Conservation (phyloP, 1,284 basidiomycete genomes). For the Pholiota adiposa region DNA sequence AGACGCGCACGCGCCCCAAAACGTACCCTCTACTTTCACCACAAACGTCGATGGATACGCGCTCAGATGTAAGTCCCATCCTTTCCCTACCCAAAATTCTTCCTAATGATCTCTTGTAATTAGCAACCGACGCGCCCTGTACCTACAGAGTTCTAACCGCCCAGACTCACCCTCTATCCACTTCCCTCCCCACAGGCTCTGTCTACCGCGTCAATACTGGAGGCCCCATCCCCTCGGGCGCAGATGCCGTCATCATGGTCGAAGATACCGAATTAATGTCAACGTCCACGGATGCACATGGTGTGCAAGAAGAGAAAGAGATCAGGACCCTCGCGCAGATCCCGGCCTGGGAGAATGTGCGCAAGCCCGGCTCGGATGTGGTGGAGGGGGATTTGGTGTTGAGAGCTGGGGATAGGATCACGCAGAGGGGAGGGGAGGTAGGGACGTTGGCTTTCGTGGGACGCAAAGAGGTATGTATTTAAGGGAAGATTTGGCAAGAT, state of each 20-base stretch:
- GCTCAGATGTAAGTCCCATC: conserved; percentile 56
- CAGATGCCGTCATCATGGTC: conserved; percentile 88
- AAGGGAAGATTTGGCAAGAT: neutral
- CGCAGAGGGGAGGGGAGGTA: conserved; percentile 80
- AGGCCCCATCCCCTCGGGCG: conserved; percentile 72
- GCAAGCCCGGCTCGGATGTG: conserved; percentile 78
- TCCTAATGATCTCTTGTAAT: neutral
- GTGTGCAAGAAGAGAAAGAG: conserved; percentile 64
- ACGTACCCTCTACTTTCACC: conserved; percentile 66
- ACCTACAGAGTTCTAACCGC: conserved; percentile 76
- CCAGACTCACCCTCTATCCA: conserved; percentile 44
- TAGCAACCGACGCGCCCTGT: conserved; percentile 65
- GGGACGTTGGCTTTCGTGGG: conserved; percentile 85
- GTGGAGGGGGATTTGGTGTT: conserved; percentile 69
- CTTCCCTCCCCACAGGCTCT: conserved; percentile 50
- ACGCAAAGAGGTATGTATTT: conserved; percentile 56
- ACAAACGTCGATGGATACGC: conserved; percentile 93
- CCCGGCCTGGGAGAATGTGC: conserved; percentile 72
- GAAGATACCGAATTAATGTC: conserved; percentile 82
- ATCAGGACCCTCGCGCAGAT: conserved; percentile 72
- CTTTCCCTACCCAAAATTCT: neutral
- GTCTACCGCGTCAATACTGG: conserved; percentile 84
- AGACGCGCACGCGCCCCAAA: conserved; percentile 65
- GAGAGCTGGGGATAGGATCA: conserved; percentile 62
- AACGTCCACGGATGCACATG: conserved; percentile 41